Base-by-base conservation (phyloP, 2,329 filamentous ascomycete species). In the Pyrenophora graminea region DNA sequence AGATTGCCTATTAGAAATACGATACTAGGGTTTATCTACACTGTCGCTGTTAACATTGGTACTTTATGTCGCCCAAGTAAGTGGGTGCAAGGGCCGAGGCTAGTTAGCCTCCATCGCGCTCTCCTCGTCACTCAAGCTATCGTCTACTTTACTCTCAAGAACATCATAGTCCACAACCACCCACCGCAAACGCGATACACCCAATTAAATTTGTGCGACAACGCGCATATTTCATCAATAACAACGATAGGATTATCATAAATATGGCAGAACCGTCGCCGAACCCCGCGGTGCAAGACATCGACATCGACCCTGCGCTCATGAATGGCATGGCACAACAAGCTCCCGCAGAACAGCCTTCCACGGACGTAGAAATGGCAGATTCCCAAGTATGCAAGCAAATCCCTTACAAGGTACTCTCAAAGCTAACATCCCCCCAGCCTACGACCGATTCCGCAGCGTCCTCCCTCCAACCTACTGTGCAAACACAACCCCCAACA, bases 301-400 rank as follows among this genome's bases (percentile, higher is more conserved):
- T 54, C 39, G 63, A 66, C 34, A 37, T 57, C 38, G 56, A 58
- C 21, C 39, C 59, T 10, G 45, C 52, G 18, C 48, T 63, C 39
- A 52, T 59, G 46, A 66, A 70, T 34, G 66, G 67, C 48, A 34
- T 37, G 13, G 34, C 53, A 19, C 45, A 40, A 39, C 31, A 36
- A 44, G 9, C 15, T 6, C 25, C 44, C 18, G 31, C 34, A 8
- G 39, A 52, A 10, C 43, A 32, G 13, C 51, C 55, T 45, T 21
- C 52, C 40, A 43, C 53, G 51, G 69, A 72, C 40, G 54, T 71
- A 46, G 62, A 68, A 47, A 71, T 71, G 68, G 51, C 62, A 38
- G 67, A 70, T 27, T 53, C 62, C 43, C 51, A 47, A 56, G 62
- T 17, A 58, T 55, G 56, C 5, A 27, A 10, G 32, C 13, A 15